Percentiles rank a stretch among this genome's conserved stretches.
These are phyloP conservation scores for Osmanthus fragrans DNA, from an alignment of 257 asterid species.

Conservation along the genomic window DNA sequence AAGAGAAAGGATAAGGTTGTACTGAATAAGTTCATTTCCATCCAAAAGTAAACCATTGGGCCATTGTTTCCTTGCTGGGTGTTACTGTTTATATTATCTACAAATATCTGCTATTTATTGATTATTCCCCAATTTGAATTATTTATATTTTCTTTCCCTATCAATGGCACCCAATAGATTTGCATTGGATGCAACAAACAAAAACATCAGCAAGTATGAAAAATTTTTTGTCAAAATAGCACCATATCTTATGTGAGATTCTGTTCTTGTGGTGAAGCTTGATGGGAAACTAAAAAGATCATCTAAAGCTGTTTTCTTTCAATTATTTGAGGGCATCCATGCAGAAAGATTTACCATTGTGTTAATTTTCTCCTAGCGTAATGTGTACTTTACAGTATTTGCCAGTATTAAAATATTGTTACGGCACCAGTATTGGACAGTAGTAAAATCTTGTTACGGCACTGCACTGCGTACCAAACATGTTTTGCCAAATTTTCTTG, in stretches of 20 bases:
- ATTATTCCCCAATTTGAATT: too few relatives aligned
- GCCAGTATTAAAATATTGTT: too few relatives aligned
- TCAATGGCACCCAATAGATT: too few relatives aligned
- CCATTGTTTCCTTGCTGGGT: background rate
- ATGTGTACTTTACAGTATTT: slow-evolving; percentile 8
- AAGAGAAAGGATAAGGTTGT: background rate
- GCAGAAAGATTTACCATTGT: slow-evolving; percentile 19
- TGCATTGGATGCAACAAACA: too few relatives aligned
- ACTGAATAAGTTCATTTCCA: background rate
- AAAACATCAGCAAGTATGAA: too few relatives aligned
- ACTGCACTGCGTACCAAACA: slow-evolving; percentile 36
- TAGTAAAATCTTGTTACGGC: slow-evolving; percentile 16
- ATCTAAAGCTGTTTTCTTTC: slow-evolving; percentile 56
- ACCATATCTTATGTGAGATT: too few relatives aligned
- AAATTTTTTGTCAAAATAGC: too few relatives aligned
- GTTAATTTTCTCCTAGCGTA: background rate
- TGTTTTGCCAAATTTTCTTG: slow-evolving; percentile 12
- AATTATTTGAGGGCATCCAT: slow-evolving; percentile 68
- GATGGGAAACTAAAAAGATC: background rate
- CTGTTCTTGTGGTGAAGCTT: too few relatives aligned
- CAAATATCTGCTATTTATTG: too few relatives aligned
- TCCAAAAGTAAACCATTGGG: background rate
- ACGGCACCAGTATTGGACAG: background rate
- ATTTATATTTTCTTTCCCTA: too few relatives aligned
- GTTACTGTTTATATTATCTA: background rate